Evolutionary conservation across 163 green algal species (phyloP).

Genomic region (Prototheca wickerhamii): DNA sequence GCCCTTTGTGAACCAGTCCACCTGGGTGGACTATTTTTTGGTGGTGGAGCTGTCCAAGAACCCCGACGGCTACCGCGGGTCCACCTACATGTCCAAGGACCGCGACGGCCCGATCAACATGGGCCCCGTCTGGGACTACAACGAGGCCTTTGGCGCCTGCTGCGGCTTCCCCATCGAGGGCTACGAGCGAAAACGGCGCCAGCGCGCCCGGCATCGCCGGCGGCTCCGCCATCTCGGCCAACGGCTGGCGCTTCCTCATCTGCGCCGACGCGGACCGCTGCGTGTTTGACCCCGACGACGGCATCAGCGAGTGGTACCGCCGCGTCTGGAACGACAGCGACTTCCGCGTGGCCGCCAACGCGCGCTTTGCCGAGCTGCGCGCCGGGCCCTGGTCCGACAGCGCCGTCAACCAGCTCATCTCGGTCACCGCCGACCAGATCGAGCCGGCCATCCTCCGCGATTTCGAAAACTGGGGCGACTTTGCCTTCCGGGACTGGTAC

Average conservation of each 20-base stretch:
- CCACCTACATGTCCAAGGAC: slow-evolving; percentile 57
- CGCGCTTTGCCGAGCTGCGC: slow-evolving; percentile 46
- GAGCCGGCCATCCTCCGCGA: slow-evolving; percentile 32
- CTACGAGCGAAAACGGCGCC: slow-evolving; percentile 29
- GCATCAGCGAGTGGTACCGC: slow-evolving; percentile 49
- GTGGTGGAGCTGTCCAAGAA: slow-evolving; percentile 67
- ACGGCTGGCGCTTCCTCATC: slow-evolving; percentile 74
- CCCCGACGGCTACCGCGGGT: slow-evolving; percentile 60
- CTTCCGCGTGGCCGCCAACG: slow-evolving; percentile 15
- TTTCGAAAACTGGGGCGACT: slow-evolving; percentile 17
- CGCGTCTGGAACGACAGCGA: slow-evolving; percentile 17
- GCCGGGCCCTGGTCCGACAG: slow-evolving; percentile 29
- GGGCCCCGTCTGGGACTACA: slow-evolving; percentile 66
- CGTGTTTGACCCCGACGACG: slow-evolving; percentile 48
- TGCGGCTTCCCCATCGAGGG: slow-evolving; percentile 72
- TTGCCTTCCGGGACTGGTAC: slow-evolving; percentile 13
- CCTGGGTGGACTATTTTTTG: slow-evolving; percentile 67
- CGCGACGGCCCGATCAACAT: slow-evolving; percentile 33
- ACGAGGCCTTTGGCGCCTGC: slow-evolving; percentile 71
- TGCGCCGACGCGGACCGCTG: slow-evolving; percentile 55
- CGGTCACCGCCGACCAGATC: slow-evolving; percentile 1
- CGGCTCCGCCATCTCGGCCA: slow-evolving; percentile 56
- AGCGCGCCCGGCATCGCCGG: slow-evolving; percentile 44
- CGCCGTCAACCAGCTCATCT: slow-evolving; percentile 19
- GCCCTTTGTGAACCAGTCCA: slow-evolving; percentile 37